phyloP scores from a whole-genome alignment of 176 grass and related monocot species.

The Carex parvula region DNA sequence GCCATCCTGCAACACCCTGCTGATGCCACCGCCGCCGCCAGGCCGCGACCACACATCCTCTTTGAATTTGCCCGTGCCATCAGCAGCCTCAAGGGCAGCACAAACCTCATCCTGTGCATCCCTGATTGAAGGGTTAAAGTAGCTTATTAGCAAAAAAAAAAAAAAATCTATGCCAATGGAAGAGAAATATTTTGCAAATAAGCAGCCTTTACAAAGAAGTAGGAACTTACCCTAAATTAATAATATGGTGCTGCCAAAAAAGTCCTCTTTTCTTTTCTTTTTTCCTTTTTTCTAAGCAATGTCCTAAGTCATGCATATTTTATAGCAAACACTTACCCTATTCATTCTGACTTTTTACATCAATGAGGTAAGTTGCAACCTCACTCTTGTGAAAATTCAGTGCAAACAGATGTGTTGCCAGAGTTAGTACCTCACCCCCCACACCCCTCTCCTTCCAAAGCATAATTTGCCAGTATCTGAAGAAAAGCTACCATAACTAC shows the following conservation, averaged over 20 bases:
- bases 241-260: background rate
- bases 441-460: background rate
- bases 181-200: background rate
- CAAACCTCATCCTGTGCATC: slow-evolving; percentile 81
- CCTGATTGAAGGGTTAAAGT: background rate
- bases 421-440: background rate
- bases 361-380: background rate
- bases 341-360: background rate
- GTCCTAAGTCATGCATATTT: background rate
- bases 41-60: slow-evolving; percentile 96
- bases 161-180: background rate
- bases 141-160: background rate
- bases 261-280: background rate
- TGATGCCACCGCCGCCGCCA: slow-evolving; percentile 87
- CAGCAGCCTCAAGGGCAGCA: slow-evolving; percentile 73
- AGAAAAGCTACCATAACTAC: background rate
- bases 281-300: background rate
- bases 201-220: background rate
- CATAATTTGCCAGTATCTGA: background rate
- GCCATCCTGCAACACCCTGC: slow-evolving; percentile 87
- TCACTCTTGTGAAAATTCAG: background rate
- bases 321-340: background rate
- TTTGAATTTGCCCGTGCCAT: slow-evolving; percentile 65
- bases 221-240: background rate
- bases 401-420: background rate